A percentile compares a stretch with the other conserved stretches of the same genome.
phyloP scores from a whole-genome alignment of 345 rosid genomes.

The Mallotus nudiflorus region DNA sequence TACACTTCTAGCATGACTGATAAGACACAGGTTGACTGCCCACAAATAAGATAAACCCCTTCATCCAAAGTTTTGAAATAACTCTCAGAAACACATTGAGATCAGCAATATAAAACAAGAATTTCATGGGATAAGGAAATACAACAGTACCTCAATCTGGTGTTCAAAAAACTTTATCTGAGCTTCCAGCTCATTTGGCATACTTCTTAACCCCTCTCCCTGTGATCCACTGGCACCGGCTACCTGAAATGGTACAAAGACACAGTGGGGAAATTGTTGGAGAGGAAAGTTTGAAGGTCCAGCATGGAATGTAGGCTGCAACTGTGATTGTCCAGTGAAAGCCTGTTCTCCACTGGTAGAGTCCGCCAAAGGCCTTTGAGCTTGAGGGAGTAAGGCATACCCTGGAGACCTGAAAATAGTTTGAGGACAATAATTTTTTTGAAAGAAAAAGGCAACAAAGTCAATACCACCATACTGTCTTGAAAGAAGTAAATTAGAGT shows the following conservation, averaged over 20 bases:
- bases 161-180: constrained; percentile 53
- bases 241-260: constrained; percentile 45
- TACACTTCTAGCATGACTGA: too few relatives aligned
- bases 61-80: too few relatives aligned
- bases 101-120: not conserved
- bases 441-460: not conserved
- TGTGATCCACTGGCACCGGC: constrained; percentile 26
- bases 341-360: constrained; percentile 33
- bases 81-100: too few relatives aligned
- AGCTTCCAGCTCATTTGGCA: constrained; percentile 45
- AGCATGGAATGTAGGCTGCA: constrained; percentile 27
- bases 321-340: constrained; percentile 30
- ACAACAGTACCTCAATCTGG: constrained; percentile 65
- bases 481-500: not conserved
- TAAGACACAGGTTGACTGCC: too few relatives aligned
- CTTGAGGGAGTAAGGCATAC: constrained; percentile 43
- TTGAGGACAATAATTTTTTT: not conserved
- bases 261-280: constrained; percentile 34
- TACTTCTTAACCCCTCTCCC: constrained; percentile 27
- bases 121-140: not conserved
- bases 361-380: constrained; percentile 27
- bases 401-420: constrained; percentile 57
- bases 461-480: not conserved
- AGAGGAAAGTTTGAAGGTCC: constrained; percentile 29
- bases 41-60: too few relatives aligned